Base-by-base conservation (phyloP, 805 yeast species). In the Kregervanrija delftensis region DNA sequence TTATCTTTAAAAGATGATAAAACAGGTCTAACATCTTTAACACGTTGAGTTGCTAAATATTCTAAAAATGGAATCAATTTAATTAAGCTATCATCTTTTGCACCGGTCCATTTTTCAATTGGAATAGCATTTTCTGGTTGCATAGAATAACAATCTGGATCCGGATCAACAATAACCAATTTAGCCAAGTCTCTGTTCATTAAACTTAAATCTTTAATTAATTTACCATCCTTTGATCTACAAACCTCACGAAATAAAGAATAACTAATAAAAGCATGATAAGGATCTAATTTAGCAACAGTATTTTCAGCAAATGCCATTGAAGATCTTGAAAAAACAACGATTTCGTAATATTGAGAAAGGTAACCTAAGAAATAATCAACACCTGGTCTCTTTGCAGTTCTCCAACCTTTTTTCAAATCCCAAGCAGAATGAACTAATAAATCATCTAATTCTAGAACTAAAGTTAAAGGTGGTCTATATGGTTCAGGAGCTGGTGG, bases 351-450 rank as follows among this genome's bases (percentile, higher is more conserved):
- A 72, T 89, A 91, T 68, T 87, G 96, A 8, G 96, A 86, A 56
- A 93, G 72, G 67, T 93, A 93, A 30, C 95, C 96, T 61, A 93
- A 71, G 69, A 93, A 93, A 72, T 93, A 93, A 66, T 95, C 99
- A 49, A 88, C 81, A 50, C 99, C 99, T 32, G 99, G 98, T 71
- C 99, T 87, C 73, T 93, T 93, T 30, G 96, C 98, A 12, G 97
- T 91, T 69, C 93, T 83, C 99, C 99, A 93, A 44, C 99, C 99
- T 61, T 79, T 74, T 65, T 86, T 80, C 54, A 87, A 79, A 46
- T 86, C 77, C 99, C 99, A 93, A 50, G 84, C 86, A 35, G 95
- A 81, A 64, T 93, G 96, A 46, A 91, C 79, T 60, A 93, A 74
- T 48, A 93, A 69, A 59, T 93, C 99, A 57, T 93, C 99, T 58